These are phyloP conservation scores for Lachnellula occidentalis DNA, from an alignment of 2,329 filamentous ascomycete species.

Conservation along the genomic window DNA sequence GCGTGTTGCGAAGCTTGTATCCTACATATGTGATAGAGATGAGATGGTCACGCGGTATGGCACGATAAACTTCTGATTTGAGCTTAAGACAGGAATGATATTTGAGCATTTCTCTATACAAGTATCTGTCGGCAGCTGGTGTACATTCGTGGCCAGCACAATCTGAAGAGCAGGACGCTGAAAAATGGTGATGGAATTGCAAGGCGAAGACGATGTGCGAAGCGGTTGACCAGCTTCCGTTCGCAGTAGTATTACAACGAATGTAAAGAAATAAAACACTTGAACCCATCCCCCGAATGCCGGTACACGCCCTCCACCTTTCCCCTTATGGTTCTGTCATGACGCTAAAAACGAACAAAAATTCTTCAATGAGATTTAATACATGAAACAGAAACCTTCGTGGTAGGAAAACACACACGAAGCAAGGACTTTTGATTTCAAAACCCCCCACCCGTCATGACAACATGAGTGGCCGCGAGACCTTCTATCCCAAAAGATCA, in stretches of 20 bases:
- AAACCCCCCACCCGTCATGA: constrained; percentile 26
- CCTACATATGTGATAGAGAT: no score
- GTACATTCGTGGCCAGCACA: constrained; percentile 26
- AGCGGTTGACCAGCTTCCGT: constrained; percentile 29
- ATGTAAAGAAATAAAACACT: constrained; percentile 24
- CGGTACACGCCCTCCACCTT: constrained; percentile 15
- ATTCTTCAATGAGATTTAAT: constrained; percentile 23
- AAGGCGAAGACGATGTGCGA: constrained; percentile 18
- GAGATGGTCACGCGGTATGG: no score
- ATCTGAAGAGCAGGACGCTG: constrained; percentile 11
- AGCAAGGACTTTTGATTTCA: constrained; percentile 27
- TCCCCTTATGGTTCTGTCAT: constrained; percentile 25
- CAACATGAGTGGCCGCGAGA: constrained; percentile 25
- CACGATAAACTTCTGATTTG: background rate
- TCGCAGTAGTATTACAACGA: constrained; percentile 31
- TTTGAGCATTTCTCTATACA: constrained; percentile 7
- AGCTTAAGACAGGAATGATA: background rate
- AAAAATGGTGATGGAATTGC: constrained; percentile 12
- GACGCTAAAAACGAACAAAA: constrained; percentile 32
- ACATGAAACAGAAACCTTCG: constrained; percentile 28
- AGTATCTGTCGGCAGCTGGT: constrained; percentile 5
- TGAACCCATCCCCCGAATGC: constrained; percentile 16
- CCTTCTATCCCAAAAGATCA: constrained; percentile 24
- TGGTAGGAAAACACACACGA: constrained; percentile 22
- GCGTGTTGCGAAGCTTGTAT: no score